These are phyloP conservation scores for Termitomyces sp. DNA, from an alignment of 768 basidiomycete species.

Conservation along the genomic window DNA sequence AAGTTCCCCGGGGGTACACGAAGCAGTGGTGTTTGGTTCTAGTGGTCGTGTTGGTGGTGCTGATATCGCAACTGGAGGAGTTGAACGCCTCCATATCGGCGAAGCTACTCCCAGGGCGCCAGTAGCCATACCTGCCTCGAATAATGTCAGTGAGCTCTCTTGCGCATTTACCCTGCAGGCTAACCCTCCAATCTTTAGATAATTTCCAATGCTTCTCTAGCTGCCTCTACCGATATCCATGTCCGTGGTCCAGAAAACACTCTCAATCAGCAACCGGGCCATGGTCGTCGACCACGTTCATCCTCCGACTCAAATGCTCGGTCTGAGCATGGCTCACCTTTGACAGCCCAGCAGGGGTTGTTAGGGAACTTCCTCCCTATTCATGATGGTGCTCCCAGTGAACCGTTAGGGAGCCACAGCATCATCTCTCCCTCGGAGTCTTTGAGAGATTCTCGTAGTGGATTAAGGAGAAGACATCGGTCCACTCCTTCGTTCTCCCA, in stretches of 20 bases:
- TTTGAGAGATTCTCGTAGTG: too few species aligned
- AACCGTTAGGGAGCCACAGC: too few species aligned
- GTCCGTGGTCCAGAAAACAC: not conserved
- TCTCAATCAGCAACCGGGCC: not conserved
- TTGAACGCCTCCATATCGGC: too few species aligned
- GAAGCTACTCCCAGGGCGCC: too few species aligned
- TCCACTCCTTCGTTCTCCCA: not conserved
- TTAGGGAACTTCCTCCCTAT: not conserved
- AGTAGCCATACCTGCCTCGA: too few species aligned
- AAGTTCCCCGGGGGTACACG: too few species aligned
- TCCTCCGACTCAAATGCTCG: not conserved
- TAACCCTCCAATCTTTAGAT: not conserved
- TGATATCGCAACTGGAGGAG: too few species aligned
- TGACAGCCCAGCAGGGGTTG: not conserved
- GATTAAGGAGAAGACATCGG: not conserved
- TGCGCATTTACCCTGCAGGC: not conserved
- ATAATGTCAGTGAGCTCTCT: not conserved
- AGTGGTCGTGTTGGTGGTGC: not conserved
- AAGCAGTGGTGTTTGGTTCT: too few species aligned
- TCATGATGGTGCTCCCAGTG: too few species aligned
- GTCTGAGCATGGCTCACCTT: not conserved
- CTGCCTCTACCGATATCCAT: too few species aligned
- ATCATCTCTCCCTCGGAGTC: too few species aligned
- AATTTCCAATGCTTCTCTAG: too few species aligned
- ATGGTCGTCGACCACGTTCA: not conserved